Conservation (phyloP, 176 grass and related monocot genomes). For the Saccharum spontaneum region DNA sequence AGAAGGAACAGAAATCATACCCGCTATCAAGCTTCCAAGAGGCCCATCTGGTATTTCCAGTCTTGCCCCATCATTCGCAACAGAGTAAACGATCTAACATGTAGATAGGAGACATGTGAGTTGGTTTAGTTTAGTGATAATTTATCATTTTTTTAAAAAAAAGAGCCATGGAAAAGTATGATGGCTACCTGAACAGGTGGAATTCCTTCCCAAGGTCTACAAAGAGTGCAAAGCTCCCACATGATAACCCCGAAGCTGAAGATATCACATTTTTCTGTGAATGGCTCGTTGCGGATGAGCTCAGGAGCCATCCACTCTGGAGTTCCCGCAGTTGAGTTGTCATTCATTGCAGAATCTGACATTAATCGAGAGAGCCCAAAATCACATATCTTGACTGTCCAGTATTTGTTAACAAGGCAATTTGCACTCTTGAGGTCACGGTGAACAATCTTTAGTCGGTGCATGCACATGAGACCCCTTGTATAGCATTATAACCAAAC, state of each 20-base stretch:
- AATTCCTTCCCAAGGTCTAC: constrained; percentile 85
- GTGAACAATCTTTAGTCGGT: constrained; percentile 93
- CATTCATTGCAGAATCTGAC: constrained; percentile 56
- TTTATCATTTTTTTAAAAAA: background rate
- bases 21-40: constrained; percentile 82
- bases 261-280: constrained; percentile 93
- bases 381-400: constrained; percentile 94
- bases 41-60: constrained; percentile 95
- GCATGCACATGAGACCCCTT: constrained; percentile 99
- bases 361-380: constrained; percentile 88
- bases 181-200: constrained; percentile 76
- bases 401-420: constrained; percentile 96
- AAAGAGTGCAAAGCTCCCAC: constrained; percentile 98
- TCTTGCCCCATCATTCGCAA: constrained; percentile 87
- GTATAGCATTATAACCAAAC: constrained; percentile 32
- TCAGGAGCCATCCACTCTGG: constrained; percentile 99
- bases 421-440: constrained; percentile 96
- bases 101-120: constrained; percentile 17
- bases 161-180: constrained; percentile 10
- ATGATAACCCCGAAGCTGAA: constrained; percentile 99
- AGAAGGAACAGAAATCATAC: constrained; percentile 48
- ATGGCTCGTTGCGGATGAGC: constrained; percentile 88
- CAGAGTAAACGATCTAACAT: constrained; percentile 82
- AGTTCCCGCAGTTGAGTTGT: constrained; percentile 87
- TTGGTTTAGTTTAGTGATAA: background rate